Evolutionary conservation across 768 basidiomycete genomes (phyloP), one percentile per base, ranked within the genome.

Genomic region (Tricholoma saponaceum): DNA sequence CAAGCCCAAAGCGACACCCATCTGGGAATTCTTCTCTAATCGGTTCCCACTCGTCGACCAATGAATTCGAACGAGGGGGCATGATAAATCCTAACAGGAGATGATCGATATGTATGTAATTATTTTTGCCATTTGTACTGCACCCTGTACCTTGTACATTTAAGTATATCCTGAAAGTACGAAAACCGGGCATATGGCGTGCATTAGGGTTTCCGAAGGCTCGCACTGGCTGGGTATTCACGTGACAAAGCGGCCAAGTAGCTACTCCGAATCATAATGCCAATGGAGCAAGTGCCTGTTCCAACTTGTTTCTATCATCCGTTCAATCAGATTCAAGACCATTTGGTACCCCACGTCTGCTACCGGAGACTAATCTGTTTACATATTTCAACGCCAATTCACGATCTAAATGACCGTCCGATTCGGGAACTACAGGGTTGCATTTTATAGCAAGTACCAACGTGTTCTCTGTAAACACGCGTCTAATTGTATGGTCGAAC

Each of bases 391-490:
- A 53, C 52, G 37, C 23, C 52, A 50, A 25, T 50, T 50, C n/a
- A 61, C 63, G 59, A 60, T 46, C 59, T 44, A 62, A 55, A 87
- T 87, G 85, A 86, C 85, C 28, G 74, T 86, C 43, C 78, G 81
- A 58, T 87, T 87, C 70, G 76, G 73, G 58, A 83, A 83, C 49
- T 64, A 82, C 67, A 78, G 86, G 67, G 56, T 83, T 41, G 72
- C 66, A 14, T 80, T 78, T 66, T 85, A 84, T 58, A 58, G 84
- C 80, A 60, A 65, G 82, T 66, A 26, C 14, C 1, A 25, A 26
- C 30, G 10, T 22, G n/a, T 46, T 60, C 57, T 53, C 57, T 35
- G 39, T 44, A 51, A 30, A n/a, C 56, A 9, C 55, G 50, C 50
- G 22, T 22, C 52, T 61, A 55, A 58, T 51, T 37, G 44, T 41